These are phyloP conservation scores for Colletotrichum chrysophilum DNA, from an alignment of 2,329 filamentous ascomycete species.

Conservation along the genomic window DNA sequence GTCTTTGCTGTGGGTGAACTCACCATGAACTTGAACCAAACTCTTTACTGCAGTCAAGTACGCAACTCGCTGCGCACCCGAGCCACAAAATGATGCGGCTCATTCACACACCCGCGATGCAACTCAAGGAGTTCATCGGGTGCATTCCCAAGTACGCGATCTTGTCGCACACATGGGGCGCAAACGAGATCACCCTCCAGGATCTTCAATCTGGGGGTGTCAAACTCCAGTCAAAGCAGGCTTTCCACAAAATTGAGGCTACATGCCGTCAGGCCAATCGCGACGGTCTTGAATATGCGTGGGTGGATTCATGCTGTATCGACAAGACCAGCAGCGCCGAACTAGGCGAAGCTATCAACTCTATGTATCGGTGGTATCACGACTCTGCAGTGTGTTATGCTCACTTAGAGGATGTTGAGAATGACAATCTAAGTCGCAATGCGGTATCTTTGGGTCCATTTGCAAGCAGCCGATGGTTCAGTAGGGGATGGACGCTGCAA, in stretches of 20 bases:
- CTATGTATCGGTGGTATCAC: conserved; percentile 36
- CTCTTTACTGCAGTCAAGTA: neutral
- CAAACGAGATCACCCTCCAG: neutral
- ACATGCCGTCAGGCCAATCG: neutral
- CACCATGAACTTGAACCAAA: neutral
- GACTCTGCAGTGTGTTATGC: conserved; percentile 37
- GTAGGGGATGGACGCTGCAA: neutral
- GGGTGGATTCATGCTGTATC: conserved; percentile 42
- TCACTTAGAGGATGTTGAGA: conserved; percentile 31
- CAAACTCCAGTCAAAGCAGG: neutral
- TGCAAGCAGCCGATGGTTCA: neutral
- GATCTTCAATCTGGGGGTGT: neutral
- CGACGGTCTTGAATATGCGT: conserved; percentile 30
- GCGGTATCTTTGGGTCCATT: neutral
- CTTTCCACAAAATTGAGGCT: neutral
- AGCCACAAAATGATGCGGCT: neutral
- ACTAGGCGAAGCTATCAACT: conserved; percentile 33
- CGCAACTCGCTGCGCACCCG: neutral
- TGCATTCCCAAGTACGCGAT: neutral
- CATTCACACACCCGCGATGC: neutral
- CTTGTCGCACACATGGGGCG: neutral
- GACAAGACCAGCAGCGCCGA: conserved; percentile 37
- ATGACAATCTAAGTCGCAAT: neutral
- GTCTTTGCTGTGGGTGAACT: neutral
- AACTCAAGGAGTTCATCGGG: conserved; percentile 4